A percentile compares a stretch with the other conserved stretches of the same genome.
phyloP scores from a whole-genome alignment of 192 early-diverging fungal genomes.

The Entomortierella beljakovae region DNA sequence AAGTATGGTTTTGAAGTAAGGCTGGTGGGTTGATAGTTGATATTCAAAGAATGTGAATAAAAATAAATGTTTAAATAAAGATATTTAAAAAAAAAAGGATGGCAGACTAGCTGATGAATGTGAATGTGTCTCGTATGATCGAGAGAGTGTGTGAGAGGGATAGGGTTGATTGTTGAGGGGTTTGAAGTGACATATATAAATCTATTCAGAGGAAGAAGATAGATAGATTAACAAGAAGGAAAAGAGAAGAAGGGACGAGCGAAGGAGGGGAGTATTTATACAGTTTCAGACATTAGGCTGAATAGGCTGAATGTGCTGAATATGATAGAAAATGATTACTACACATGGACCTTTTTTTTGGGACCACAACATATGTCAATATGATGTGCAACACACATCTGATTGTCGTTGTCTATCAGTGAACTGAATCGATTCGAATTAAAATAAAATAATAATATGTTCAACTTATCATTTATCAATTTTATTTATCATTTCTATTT shows the following conservation, averaged over 20 bases:
- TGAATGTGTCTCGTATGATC: constrained; percentile 5
- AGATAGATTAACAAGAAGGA: background rate
- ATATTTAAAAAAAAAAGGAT: constrained; percentile 3
- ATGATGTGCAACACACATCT: background rate
- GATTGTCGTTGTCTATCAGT: background rate
- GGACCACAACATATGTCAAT: constrained; percentile 3
- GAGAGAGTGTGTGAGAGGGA: constrained; percentile 15
- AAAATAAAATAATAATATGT: too few species aligned
- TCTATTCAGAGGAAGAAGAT: background rate
- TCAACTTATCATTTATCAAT: too few species aligned
- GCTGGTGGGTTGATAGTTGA: constrained; percentile 2
- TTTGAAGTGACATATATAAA: constrained; percentile 22
- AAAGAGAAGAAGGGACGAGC: background rate
- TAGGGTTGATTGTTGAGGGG: constrained; percentile 7
- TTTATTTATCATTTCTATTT: too few species aligned
- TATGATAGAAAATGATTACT: constrained; percentile 25
- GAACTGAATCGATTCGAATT: background rate
- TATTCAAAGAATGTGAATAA: background rate
- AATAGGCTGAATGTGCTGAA: background rate
- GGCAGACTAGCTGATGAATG: constrained; percentile 15
- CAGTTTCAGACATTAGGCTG: background rate
- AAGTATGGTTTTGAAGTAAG: background rate
- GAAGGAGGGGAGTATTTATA: constrained; percentile 19
- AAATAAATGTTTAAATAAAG: constrained; percentile 4
- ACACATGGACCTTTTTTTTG: too few species aligned